Evolutionary conservation across 2,329 filamentous ascomycete genomes (phyloP), one percentile per base, ranked within the genome.

Genomic region (Hypoxylon sp.): DNA sequence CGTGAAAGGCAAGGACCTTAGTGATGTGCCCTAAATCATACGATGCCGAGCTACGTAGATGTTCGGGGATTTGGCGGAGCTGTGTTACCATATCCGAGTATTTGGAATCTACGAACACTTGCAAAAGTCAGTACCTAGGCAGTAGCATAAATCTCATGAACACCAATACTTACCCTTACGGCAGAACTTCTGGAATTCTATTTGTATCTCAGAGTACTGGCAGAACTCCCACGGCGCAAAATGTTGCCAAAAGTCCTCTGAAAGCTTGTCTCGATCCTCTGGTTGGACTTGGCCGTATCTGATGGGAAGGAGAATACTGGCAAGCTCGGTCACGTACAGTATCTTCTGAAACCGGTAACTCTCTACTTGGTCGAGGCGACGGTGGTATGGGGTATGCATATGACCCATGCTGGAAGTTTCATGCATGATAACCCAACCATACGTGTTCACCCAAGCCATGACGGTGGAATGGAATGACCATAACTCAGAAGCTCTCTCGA

Each of bases 161-260:
- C 2, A 13, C 8, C 14, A 44, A 42, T 17, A 37, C 52, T 2
- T 55, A 50, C 59, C 6, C 2, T 5, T 6, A 11, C 31, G 5
- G 11, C n/a, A 9, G 14, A 31, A 24, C 3, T 6, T 14, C 10
- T 6, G 24, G 19, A 63, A 14, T 19, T 9, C 0, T 10, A 11
- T 3, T 10, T 57, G 53, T 24, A 58, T 50, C 17, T 63, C 53
- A 2, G 33, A 2, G 26, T 52, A 57, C 14, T 57, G 53, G 35
- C 33, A 52, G 39, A 52, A 57, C 14, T 63, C 61, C 52, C 53
- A 57, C 1, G 61, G 53, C 13, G 61, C 46, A 42, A 63, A 63
- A 33, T 39, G 51, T 6, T 3, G 11, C 61, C 61, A 63, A 17
- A 63, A 63, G 2, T 1, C 10, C 13, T 46, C 19, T 46, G 33